Evolutionary conservation across 495 filamentous ascomycete genomes (phyloP), one percentile per base, ranked within the genome.

Genomic region (Aspergillus panamensis): DNA sequence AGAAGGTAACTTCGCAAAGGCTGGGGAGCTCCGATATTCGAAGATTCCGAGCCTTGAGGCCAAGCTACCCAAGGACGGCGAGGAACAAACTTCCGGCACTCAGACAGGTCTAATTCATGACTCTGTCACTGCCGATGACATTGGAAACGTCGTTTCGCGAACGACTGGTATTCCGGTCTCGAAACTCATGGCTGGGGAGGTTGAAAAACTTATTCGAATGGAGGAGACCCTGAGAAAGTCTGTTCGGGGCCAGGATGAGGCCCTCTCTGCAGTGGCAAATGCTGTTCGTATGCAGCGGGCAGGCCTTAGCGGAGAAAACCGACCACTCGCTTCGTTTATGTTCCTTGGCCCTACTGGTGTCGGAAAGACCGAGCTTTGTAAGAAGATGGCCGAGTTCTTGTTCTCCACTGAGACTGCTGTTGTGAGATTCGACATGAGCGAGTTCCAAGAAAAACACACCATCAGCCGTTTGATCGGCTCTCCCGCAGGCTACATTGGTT

Each of bases 391-490:
- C 47, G 79, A 80, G 58, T 96, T 96, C 78, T 76, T 98, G 20
- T 98, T 98, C 72, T 92, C 88, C 0, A 96, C 90, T 3, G 91
- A 96, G 64, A 81, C 80, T 42, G 92, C 94, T 6, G 92, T 98
- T 29, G 84, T 94, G 19, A 80, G 94, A 45, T 98, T 97, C 68
- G 94, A 98, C 72, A 98, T 97, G 93, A 89, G 84, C 70, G 94
- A 98, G 63, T 98, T 97, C 73, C 90, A 95, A 65, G 94, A 98
- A 66, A 96, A 96, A 69, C 93, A 97, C 69, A 97, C 93, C 1
- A 86, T 98, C 55, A 94, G 89, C 33, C 83, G 94, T 48, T 79
- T 97, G 31, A 96, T 98, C 66, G 94, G 94, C 32, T 86, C 88
- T 16, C 94, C 93, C 0, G 92, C 93, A 13, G 93, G 93, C 13